phyloP scores from a whole-genome alignment of 2,329 filamentous ascomycete genomes.

The Phyllosticta citribraziliensis region DNA sequence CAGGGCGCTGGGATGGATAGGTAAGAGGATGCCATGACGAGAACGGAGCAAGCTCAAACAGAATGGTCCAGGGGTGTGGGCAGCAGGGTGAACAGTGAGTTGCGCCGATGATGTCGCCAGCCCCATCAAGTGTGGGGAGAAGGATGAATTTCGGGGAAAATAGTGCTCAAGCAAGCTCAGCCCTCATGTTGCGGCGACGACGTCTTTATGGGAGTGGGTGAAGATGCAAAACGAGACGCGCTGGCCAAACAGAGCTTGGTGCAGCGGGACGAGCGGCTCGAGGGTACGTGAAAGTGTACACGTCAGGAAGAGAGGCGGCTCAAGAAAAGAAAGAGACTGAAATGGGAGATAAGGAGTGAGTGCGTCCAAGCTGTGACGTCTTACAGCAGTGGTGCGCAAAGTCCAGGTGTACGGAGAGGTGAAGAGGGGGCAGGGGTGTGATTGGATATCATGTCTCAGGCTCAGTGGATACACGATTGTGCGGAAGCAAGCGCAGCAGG shows the following conservation, averaged over 20 bases:
- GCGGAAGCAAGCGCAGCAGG: slow-evolving; percentile 8
- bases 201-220: background rate
- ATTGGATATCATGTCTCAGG: slow-evolving; percentile 13
- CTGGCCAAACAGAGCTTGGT: slow-evolving; percentile 13
- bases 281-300: slow-evolving; percentile 5
- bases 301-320: slow-evolving; percentile 7
- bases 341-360: slow-evolving; percentile 13
- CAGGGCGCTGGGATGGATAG: slow-evolving; percentile 16
- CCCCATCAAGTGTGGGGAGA: slow-evolving; percentile 2
- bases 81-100: background rate
- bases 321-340: slow-evolving; percentile 13
- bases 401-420: slow-evolving; percentile 2
- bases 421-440: slow-evolving; percentile 7
- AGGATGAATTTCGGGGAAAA: slow-evolving; percentile 10
- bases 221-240: background rate
- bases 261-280: slow-evolving; percentile 11
- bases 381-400: slow-evolving; percentile 26
- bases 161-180: slow-evolving; percentile 5
- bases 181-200: slow-evolving; percentile 2
- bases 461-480: slow-evolving; percentile 12
- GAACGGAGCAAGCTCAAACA: slow-evolving; percentile 14
- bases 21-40: slow-evolving; percentile 23
- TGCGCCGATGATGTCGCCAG: slow-evolving; percentile 7
- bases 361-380: slow-evolving; percentile 23
- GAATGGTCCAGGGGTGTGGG: slow-evolving; percentile 15